Conservation (phyloP, 2,329 filamentous ascomycete genomes). For the Diaporthe destruens region DNA sequence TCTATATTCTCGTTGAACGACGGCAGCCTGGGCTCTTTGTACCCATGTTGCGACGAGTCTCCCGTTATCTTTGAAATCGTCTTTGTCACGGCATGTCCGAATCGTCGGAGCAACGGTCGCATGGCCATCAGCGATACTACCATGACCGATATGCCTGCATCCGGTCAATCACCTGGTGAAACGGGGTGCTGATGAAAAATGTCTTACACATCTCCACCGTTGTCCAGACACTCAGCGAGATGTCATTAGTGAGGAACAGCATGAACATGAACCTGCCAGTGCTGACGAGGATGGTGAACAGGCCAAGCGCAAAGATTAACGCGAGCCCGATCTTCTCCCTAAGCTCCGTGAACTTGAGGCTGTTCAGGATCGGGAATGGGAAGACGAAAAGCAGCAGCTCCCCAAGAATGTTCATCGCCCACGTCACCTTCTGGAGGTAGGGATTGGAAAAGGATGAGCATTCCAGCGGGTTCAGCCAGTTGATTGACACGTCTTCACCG, state of each 20-base stretch:
- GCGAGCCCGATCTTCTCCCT: slow-evolving; percentile 35
- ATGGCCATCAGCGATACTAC: slow-evolving; percentile 39
- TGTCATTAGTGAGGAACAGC: slow-evolving; percentile 38
- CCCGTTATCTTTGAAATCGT: background rate
- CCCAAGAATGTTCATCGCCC: background rate
- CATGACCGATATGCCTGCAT: slow-evolving; percentile 25
- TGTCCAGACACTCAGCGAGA: slow-evolving; percentile 36
- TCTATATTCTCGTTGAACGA: too few relatives aligned
- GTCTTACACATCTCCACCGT: slow-evolving; percentile 4
- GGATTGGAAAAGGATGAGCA: slow-evolving; percentile 38
- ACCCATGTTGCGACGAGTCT: background rate
- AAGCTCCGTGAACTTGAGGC: slow-evolving; percentile 29
- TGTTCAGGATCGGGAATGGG: slow-evolving; percentile 36
- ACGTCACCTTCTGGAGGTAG: slow-evolving; percentile 23
- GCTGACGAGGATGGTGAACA: slow-evolving; percentile 39
- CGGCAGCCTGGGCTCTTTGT: background rate
- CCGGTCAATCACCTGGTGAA: too few relatives aligned
- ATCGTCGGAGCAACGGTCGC: slow-evolving; percentile 34
- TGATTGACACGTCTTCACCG: slow-evolving; percentile 18
- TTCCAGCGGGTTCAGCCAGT: slow-evolving; percentile 19
- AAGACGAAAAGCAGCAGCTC: slow-evolving; percentile 34
- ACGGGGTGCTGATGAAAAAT: too few relatives aligned
- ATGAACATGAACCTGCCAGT: slow-evolving; percentile 39
- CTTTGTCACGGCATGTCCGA: slow-evolving; percentile 16
- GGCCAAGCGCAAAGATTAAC: slow-evolving; percentile 37